Percentiles rank a stretch among this genome's conserved stretches.
These are phyloP conservation scores for Ustilago hordei DNA, from an alignment of 1,284 basidiomycete genomes.

Conservation along the genomic window DNA sequence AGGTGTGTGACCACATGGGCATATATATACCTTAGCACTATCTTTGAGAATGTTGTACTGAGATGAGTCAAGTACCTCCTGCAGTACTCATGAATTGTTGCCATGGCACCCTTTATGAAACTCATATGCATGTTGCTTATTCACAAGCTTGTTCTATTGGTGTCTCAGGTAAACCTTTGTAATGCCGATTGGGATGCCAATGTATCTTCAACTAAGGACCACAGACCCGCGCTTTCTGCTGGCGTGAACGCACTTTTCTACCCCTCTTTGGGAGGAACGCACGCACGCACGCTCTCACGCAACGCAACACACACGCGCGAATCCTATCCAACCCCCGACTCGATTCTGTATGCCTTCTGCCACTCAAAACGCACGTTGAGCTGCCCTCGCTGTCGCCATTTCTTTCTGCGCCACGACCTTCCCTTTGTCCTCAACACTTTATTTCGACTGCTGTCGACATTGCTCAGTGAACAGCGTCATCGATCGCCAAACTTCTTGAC, in stretches of 20 bases:
- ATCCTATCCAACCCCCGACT: not conserved
- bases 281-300: slow-evolving; percentile 10
- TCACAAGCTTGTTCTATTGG: no score
- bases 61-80: no score
- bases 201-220: no score
- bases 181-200: no score
- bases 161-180: no score
- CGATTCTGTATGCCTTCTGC: not conserved
- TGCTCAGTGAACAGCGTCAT: not conserved
- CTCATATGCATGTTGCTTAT: no score
- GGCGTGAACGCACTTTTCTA: not conserved
- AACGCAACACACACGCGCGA: slow-evolving; percentile 2
- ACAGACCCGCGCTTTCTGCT: not conserved
- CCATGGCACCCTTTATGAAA: no score
- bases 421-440: not conserved
- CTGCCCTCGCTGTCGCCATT: not conserved
- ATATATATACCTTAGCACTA: no score
- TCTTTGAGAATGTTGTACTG: no score
- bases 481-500: not conserved
- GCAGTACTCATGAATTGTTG: no score
- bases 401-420: not conserved
- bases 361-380: slow-evolving; percentile 6
- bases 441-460: not conserved
- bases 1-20: no score
- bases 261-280: not conserved